A percentile compares a stretch with the other conserved stretches of the same genome.
These are phyloP conservation scores for Penicillium canescens DNA, from an alignment of 495 filamentous ascomycete species.

Conservation along the genomic window DNA sequence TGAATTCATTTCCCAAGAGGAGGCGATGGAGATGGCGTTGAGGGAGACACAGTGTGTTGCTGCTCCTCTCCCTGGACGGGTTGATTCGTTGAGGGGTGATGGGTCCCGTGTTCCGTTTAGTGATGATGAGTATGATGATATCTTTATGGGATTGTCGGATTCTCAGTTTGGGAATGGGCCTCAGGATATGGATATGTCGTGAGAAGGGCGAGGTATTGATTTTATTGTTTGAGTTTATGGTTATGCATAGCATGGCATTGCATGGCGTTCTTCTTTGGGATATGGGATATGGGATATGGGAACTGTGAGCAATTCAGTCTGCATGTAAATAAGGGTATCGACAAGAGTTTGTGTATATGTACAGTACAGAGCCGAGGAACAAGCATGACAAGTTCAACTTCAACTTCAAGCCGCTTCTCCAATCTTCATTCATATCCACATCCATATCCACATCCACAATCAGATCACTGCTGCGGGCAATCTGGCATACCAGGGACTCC, in stretches of 20 bases:
- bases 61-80: not conserved
- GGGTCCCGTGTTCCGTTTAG: slow-evolving; percentile 37
- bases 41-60: slow-evolving; percentile 3
- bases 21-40: slow-evolving; percentile 31
- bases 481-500: slow-evolving; percentile 35
- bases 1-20: slow-evolving; percentile 33
- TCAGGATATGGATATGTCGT: slow-evolving; percentile 47
- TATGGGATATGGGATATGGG: not conserved
- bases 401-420: not conserved
- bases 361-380: slow-evolving; percentile 21
- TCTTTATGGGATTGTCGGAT: slow-evolving; percentile 45
- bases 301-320: slow-evolving; percentile 1
- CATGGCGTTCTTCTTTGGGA: slow-evolving; percentile 15
- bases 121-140: slow-evolving; percentile 57
- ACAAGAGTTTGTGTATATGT: slow-evolving; percentile 21
- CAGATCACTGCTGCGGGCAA: slow-evolving; percentile 39
- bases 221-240: not conserved
- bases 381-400: not conserved
- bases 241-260: slow-evolving; percentile 17
- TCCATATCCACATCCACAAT: slow-evolving; percentile 1
- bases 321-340: slow-evolving; percentile 31
- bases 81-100: not conserved
- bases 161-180: slow-evolving; percentile 4
- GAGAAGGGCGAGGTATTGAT: slow-evolving; percentile 2
- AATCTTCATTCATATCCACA: not conserved